Evolutionary conservation across 768 basidiomycete species (phyloP), one percentile per base, ranked within the genome.

Genomic region (Suillus cothurnatus): DNA sequence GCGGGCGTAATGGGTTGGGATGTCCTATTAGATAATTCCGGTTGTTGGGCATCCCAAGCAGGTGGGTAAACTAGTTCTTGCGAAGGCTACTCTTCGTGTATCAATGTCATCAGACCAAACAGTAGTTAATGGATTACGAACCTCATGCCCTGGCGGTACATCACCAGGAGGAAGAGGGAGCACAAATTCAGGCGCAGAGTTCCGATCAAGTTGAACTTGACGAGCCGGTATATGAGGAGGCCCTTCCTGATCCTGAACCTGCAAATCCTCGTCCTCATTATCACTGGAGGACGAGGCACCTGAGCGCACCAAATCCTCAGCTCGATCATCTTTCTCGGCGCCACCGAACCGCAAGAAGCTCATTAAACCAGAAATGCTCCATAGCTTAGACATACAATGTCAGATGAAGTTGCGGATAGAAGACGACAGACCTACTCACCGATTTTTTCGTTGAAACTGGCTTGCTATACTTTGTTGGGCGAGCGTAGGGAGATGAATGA

Each of bases 401-500:
- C 56, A 74, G 26, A 19, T 17, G 19, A 58, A 12, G 57, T 39
- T 58, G 6, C 57, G 12, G 67, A 61, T 59, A 15, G 23, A 59
- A 49, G 28, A 62, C 62, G n/a, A 14, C 32, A 6, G 45, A 47
- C 12, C 9, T 45, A 38, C 82, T 64, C 64, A 86, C 86, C 36
- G 86, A 81, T 83, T 86, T 85, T 78, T 82, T 78, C 36, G 68
- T 64, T 74, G 64, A 72, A 52, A 39, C 68, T 43, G 6, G 78
- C 69, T 56, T 69, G 65, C 39, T 71, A 23, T 71, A 64, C 57
- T 67, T 71, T 19, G 66, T 45, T 47, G 76, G 77, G 32, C 88
- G 82, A 61, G 81, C 74, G 73, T 92, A 92, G 0, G 90, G 90
- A 3, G 81, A 82, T n/a, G 85, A 78, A 41, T 75, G 65, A n/a